phyloP scores from a whole-genome alignment of 768 basidiomycete genomes.

The Suillus subaureus region DNA sequence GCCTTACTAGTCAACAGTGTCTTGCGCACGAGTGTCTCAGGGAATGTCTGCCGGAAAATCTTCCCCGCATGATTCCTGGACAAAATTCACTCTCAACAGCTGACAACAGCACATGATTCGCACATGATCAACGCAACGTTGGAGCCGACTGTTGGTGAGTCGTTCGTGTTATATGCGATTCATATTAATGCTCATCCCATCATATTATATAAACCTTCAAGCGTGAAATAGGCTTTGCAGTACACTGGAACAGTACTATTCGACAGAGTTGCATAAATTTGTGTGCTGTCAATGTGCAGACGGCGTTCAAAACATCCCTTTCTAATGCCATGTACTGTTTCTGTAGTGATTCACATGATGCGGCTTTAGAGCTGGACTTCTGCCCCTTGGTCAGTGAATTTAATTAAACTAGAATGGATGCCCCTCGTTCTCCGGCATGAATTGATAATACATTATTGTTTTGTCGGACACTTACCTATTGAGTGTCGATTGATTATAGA shows the following conservation, averaged over 20 bases:
- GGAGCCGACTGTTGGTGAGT: not conserved
- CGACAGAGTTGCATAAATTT: not conserved
- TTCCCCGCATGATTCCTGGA: constrained; percentile 59
- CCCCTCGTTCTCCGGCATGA: not conserved
- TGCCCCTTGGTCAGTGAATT: not conserved
- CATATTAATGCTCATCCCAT: not conserved
- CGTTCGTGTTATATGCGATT: not conserved
- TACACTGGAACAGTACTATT: not conserved
- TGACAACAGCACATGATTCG: not conserved
- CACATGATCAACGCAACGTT: not conserved
- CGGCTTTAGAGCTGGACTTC: not conserved
- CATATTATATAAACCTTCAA: not conserved
- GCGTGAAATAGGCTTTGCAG: not conserved
- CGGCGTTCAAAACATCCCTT: not conserved
- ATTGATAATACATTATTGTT: no score
- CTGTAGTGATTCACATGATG: not conserved
- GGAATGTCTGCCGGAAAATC: constrained; percentile 70
- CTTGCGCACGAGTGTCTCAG: constrained; percentile 86
- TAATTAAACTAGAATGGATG: not conserved
- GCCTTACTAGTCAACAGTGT: constrained; percentile 86
- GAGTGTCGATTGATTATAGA: no score
- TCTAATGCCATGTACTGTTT: not conserved
- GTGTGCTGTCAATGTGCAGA: not conserved
- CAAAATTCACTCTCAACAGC: not conserved
- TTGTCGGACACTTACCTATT: no score